phyloP scores from a whole-genome alignment of 257 asterid species.

The Primulina huaijiensis region DNA sequence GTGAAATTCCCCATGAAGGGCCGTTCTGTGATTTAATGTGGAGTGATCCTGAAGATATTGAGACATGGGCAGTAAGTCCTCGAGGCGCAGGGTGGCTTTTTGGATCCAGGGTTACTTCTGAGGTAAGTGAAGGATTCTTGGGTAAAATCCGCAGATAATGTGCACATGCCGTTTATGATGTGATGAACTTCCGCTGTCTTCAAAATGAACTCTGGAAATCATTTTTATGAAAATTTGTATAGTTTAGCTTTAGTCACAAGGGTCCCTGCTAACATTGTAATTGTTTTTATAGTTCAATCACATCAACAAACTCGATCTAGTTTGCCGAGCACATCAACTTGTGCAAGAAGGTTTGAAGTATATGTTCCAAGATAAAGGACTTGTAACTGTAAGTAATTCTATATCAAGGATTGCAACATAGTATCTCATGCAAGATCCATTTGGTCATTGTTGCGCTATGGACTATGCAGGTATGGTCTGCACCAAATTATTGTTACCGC shows the following conservation, averaged over 20 bases:
- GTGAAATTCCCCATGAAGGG: conserved; percentile 99
- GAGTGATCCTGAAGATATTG: conserved; percentile 99
- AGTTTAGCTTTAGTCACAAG: background rate
- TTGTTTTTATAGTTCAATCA: conserved; percentile 74
- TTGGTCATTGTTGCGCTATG: conserved; percentile 24
- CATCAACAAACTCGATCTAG: conserved; percentile 87
- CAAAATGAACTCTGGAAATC: conserved; percentile 6
- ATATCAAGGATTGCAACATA: background rate
- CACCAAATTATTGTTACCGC: conserved; percentile 96
- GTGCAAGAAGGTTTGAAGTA: conserved; percentile 99
- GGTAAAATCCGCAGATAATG: background rate
- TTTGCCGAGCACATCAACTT: conserved; percentile 99
- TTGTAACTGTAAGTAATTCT: conserved; percentile 77
- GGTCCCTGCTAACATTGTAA: conserved; percentile 17
- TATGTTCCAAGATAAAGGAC: conserved; percentile 99
- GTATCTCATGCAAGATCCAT: conserved; percentile 1
- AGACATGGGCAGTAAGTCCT: conserved; percentile 99
- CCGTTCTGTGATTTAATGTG: conserved; percentile 99
- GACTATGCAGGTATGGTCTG: conserved; percentile 90
- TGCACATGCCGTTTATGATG: background rate
- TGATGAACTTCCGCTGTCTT: background rate
- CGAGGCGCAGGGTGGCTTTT: conserved; percentile 99
- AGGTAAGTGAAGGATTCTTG: conserved; percentile 43
- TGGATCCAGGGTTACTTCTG: conserved; percentile 96
- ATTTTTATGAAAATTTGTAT: background rate